These are phyloP conservation scores for Musa schizocarpa DNA, from an alignment of 176 grass and related monocot genomes.

Conservation along the genomic window DNA sequence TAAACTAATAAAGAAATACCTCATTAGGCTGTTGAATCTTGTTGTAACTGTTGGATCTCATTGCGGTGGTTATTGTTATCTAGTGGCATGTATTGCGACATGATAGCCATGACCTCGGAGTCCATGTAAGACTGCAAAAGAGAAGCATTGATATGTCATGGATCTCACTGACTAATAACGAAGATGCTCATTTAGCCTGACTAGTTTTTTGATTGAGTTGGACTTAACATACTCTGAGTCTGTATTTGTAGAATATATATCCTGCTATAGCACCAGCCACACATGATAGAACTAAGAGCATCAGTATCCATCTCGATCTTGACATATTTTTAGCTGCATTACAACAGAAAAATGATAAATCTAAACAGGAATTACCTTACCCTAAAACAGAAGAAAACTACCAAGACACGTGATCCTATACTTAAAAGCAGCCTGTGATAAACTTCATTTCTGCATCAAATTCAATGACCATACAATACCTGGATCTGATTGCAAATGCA, in stretches of 20 bases:
- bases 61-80: conserved; percentile 47
- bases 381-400: not conserved
- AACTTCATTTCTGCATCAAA: not conserved
- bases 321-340: conserved; percentile 53
- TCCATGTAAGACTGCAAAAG: conserved; percentile 78
- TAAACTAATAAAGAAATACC: not conserved
- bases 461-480: too few species aligned
- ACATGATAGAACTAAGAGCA: conserved; percentile 50
- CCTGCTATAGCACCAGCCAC: conserved; percentile 43
- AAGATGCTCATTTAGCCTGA: not conserved
- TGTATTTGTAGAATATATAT: conserved; percentile 92
- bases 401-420: not conserved
- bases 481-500: too few species aligned
- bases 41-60: conserved; percentile 47
- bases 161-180: not conserved
- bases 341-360: not conserved
- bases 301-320: conserved; percentile 39
- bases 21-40: conserved; percentile 32
- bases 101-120: conserved; percentile 68
- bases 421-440: not conserved
- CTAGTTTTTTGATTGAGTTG: not conserved
- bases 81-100: conserved; percentile 95
- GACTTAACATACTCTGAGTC: conserved; percentile 51
- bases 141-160: not conserved
- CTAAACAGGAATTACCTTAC: not conserved